Conservation (phyloP, 805 yeast species). For the Metschnikowia lachancei region DNA sequence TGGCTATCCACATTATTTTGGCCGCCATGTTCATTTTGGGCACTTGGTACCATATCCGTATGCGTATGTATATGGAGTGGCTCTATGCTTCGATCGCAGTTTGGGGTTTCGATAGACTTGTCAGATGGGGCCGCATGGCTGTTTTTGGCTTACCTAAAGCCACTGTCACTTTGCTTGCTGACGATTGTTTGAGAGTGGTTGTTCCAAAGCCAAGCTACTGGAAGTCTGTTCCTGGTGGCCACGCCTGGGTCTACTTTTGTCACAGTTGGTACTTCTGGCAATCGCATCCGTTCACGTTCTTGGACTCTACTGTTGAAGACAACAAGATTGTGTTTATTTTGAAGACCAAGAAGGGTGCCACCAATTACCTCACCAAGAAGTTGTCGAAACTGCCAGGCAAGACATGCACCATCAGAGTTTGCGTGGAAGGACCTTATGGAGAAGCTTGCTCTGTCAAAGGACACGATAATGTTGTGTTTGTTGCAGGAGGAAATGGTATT, state of each 20-base stretch:
- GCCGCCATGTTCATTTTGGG: constrained; percentile 18
- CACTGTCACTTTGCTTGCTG: constrained; percentile 28
- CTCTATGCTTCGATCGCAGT: constrained; percentile 19
- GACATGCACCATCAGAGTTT: constrained; percentile 30
- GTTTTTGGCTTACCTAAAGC: constrained; percentile 38
- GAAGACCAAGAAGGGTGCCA: constrained; percentile 40
- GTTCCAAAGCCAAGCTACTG: constrained; percentile 38
- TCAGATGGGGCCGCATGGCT: constrained; percentile 28
- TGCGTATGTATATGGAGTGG: constrained; percentile 14
- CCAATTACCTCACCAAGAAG: constrained; percentile 31
- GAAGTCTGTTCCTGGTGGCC: constrained; percentile 40
- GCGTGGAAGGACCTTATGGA: constrained; percentile 73
- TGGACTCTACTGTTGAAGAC: constrained; percentile 19
- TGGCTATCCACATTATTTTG: constrained; percentile 18
- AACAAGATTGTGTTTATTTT: constrained; percentile 31
- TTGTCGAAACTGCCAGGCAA: constrained; percentile 31
- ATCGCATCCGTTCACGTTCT: constrained; percentile 43
- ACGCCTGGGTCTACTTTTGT: constrained; percentile 39
- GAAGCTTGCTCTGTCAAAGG: constrained; percentile 44
- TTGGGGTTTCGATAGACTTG: constrained; percentile 37
- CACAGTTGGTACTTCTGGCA: constrained; percentile 40
- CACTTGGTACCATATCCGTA: constrained; percentile 17
- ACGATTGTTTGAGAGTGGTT: constrained; percentile 37
- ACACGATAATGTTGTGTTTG: constrained; percentile 53
- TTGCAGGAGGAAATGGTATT: constrained; percentile 78